Conservation (phyloP, 1,139 yeast species). For the Candida gigantensis region DNA sequence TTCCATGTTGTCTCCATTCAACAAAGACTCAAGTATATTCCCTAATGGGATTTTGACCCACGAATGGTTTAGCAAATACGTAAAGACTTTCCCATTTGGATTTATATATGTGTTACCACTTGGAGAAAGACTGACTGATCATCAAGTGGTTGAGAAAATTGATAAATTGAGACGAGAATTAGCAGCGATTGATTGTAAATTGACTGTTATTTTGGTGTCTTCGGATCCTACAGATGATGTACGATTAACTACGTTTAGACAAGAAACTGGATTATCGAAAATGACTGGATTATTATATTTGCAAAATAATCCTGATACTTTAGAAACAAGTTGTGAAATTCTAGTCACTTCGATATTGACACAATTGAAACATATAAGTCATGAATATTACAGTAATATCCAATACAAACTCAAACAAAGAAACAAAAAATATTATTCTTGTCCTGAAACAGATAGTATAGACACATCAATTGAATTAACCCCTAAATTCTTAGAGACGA, state of each 20-base stretch:
- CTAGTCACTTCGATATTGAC: constrained; percentile 32
- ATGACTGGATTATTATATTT: constrained; percentile 32
- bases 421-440: constrained; percentile 38
- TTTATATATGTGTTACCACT: constrained; percentile 25
- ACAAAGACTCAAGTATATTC: constrained; percentile 35
- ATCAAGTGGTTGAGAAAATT: constrained; percentile 17
- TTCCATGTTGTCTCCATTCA: constrained; percentile 40
- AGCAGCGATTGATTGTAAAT: constrained; percentile 22
- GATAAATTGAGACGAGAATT: constrained; percentile 20
- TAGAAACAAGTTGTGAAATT: constrained; percentile 31
- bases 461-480: constrained; percentile 36
- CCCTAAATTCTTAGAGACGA: constrained; percentile 41
- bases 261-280: constrained; percentile 31
- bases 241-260: constrained; percentile 26
- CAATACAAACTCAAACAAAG: constrained; percentile 38
- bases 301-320: constrained; percentile 14
- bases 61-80: constrained; percentile 41
- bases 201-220: constrained; percentile 31
- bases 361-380: constrained; percentile 29
- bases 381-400: constrained; percentile 36
- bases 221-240: constrained; percentile 2
- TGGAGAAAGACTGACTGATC: constrained; percentile 19
- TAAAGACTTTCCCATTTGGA: constrained; percentile 35
- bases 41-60: constrained; percentile 45
- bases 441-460: constrained; percentile 25